These are phyloP conservation scores for Yamadazyma blattariae DNA, from an alignment of 1,139 yeast genomes.

Conservation along the genomic window DNA sequence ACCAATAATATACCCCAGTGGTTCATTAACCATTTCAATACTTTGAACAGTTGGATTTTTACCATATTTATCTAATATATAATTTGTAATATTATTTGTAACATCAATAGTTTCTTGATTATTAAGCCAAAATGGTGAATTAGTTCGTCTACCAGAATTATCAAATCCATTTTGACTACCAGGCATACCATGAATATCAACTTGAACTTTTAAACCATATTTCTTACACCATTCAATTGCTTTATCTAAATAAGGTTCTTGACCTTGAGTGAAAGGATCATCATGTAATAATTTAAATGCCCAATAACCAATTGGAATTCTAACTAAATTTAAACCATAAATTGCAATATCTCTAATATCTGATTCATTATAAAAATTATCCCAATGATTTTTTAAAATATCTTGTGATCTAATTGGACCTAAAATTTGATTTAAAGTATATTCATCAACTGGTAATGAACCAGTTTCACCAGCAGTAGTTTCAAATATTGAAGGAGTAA, in stretches of 20 bases:
- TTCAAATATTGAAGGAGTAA: constrained; percentile 63
- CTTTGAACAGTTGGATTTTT: constrained; percentile 13
- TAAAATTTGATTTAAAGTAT: constrained; percentile 59
- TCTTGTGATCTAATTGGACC: constrained; percentile 58
- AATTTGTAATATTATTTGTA: constrained; percentile 16
- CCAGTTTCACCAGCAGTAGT: constrained; percentile 27
- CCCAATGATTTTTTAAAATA: constrained; percentile 71
- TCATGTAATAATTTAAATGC: constrained; percentile 61
- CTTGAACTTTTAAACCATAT: constrained; percentile 39
- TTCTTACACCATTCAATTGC: constrained; percentile 32
- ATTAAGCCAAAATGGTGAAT: constrained; percentile 13
- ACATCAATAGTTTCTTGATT: constrained; percentile 20
- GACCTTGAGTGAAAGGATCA: constrained; percentile 88
- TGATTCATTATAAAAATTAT: constrained; percentile 66
- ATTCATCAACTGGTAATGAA: constrained; percentile 83
- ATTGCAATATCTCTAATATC: constrained; percentile 63
- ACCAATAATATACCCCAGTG: constrained; percentile 18
- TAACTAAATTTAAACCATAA: constrained; percentile 78
- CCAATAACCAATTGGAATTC: constrained; percentile 97
- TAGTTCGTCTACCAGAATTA: constrained; percentile 21
- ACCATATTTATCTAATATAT: constrained; percentile 21
- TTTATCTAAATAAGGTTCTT: constrained; percentile 20
- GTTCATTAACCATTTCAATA: constrained; percentile 25
- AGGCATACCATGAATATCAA: constrained; percentile 27
- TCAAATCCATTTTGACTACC: constrained; percentile 31